Base-by-base conservation (phyloP, 257 asterid genomes). In the Ilex asprella region DNA sequence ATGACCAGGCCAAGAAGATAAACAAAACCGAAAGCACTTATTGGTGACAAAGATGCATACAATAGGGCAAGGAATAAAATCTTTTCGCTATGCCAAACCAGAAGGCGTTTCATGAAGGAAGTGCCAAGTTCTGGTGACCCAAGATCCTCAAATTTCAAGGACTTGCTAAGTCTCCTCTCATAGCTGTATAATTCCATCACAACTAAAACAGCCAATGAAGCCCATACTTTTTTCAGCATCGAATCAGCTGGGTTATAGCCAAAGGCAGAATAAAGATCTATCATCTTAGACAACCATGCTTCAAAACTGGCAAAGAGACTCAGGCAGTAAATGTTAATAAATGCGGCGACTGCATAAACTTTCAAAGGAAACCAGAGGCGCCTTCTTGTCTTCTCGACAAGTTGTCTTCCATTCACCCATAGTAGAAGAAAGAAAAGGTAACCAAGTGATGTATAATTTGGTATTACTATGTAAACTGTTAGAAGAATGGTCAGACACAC, bases 171-270 rank as follows among this genome's bases (percentile, higher is more conserved):
- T 73, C 99, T 84, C 80, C 99, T 87, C 75, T 93, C 99, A 27
- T 93, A 93, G 81, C 97, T 93, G 60, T 93, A 89, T 75, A 93
- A 95, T 81, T 93, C 96, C 99, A 93, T 93, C 71, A 93, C 97
- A 69, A 93, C 76, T 68, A 87, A 76, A 35, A 93, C 78, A 61
- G 97, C 97, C 47, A 93, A 76, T 72, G 97, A 89, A 75, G 84
- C 96, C 88, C 95, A 85, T 56, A 85, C 88, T 79, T 93, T 87
- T 68, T 76, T 76, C 73, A 89, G 65, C 67, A 93, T 56, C 60
- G 94, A 77, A 63, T 88, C 91, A 60, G 81, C 73, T 27, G 83
- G 78, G 61, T 87, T 69, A 76, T 89, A 93, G 65, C 99, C 97
- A 69, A 84, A 84, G 73, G 61, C 79, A 51, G 73, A 67, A 65